phyloP scores from a whole-genome alignment of 495 filamentous ascomycete species.

The Hypomontagnella monticulosa region DNA sequence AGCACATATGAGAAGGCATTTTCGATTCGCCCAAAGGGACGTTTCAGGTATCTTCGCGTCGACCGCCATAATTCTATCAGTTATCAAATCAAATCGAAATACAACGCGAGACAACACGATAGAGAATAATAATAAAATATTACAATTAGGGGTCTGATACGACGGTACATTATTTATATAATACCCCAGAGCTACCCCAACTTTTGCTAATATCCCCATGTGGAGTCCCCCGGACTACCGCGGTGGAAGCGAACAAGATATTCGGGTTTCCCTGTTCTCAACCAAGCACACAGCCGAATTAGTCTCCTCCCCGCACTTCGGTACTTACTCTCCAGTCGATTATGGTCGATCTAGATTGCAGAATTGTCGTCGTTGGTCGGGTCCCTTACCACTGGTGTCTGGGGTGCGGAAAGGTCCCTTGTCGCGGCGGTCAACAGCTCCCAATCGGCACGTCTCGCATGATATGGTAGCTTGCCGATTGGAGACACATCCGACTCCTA shows the following conservation, averaged over 20 bases:
- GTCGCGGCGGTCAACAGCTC: conserved; percentile 2
- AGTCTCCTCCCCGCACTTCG: conserved; percentile 43
- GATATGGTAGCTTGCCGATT: conserved; percentile 3
- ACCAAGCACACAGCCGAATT: conserved; percentile 24
- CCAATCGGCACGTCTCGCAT: not conserved
- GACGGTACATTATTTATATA: conserved; percentile 1
- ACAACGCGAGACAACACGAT: not conserved
- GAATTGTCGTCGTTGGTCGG: not conserved
- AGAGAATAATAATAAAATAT: not conserved
- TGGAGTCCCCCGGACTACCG: conserved; percentile 21
- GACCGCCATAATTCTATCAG: conserved; percentile 21
- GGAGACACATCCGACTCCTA: not conserved
- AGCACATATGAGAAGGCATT: conserved; percentile 52
- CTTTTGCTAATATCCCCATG: conserved; percentile 21
- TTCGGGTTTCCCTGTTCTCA: conserved; percentile 30
- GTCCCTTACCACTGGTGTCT: not conserved
- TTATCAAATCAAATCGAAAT: not conserved
- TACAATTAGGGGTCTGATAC: not conserved
- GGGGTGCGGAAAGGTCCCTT: not conserved
- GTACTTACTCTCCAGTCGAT: conserved; percentile 35
- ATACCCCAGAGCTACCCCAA: conserved; percentile 32
- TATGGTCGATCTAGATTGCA: conserved; percentile 7
- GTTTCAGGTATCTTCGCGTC: conserved; percentile 45
- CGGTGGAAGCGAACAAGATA: conserved; percentile 21
- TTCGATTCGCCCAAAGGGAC: conserved; percentile 53